These are phyloP conservation scores for Neospermospora avenae DNA, from an alignment of 2,329 filamentous ascomycete genomes.

Conservation along the genomic window DNA sequence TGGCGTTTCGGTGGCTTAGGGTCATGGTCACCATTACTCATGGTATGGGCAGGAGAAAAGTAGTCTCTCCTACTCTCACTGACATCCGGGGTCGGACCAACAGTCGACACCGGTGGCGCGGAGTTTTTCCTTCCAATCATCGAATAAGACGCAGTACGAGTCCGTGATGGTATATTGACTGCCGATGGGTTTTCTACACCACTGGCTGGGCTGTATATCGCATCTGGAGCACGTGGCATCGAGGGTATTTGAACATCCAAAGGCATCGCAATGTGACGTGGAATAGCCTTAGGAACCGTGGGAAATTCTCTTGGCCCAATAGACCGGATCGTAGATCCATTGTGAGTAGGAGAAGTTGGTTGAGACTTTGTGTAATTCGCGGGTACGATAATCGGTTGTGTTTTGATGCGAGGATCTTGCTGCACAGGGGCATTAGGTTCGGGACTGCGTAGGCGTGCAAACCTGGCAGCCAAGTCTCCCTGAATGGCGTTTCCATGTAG, in stretches of 20 bases:
- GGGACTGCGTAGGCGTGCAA: constrained; percentile 50
- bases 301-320: constrained; percentile 33
- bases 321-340: constrained; percentile 17
- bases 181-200: constrained; percentile 26
- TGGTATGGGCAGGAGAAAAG: constrained; percentile 21
- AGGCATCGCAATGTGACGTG: constrained; percentile 20
- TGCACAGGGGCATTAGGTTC: constrained; percentile 39
- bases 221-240: constrained; percentile 36
- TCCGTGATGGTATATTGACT: constrained; percentile 27
- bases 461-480: constrained; percentile 53
- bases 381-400: constrained; percentile 43
- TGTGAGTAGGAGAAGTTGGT: neutral
- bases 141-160: constrained; percentile 28
- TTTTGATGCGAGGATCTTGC: constrained; percentile 51
- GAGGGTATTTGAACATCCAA: constrained; percentile 28
- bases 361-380: constrained; percentile 22
- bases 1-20: constrained; percentile 5
- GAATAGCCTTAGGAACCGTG: constrained; percentile 22
- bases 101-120: constrained; percentile 27
- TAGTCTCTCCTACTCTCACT: constrained; percentile 26
- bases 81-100: constrained; percentile 22
- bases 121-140: constrained; percentile 23
- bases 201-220: constrained; percentile 36
- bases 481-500: constrained; percentile 60
- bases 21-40: constrained; percentile 9